Evolutionary conservation across 2,329 filamentous ascomycete genomes (phyloP), one percentile per base, ranked within the genome.

Genomic region (Aureobasidium zeae): DNA sequence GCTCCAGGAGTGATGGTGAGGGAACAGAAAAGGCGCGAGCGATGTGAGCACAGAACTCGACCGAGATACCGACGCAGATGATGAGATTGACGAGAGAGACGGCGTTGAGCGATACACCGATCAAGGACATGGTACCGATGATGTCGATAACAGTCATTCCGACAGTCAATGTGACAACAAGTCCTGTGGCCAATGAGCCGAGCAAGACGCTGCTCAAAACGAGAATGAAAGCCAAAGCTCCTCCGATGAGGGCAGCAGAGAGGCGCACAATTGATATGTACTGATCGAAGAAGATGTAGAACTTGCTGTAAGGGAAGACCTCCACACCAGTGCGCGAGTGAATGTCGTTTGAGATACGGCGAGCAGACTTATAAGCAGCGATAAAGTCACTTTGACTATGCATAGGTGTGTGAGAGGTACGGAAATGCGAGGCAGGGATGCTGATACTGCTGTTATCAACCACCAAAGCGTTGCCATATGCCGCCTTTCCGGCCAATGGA

Each of bases 271-370:
- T 96, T 46, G 76, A 77, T 5, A 86, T 75, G 58, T 98, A 98
- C 61, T 96, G 91, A 60, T 98, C 91, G 61, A 98, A 98, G 74
- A 96, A 98, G 61, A 98, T 88, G 68, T 98, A 98, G 62, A 94
- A 94, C 48, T 95, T 81, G 53, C 86, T 93, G 68, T 98, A 98
- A 0, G 91, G 86, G 72, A 98, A 98, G 3, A 98, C 81, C 17
- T 91, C 80, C 16, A 85, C 77, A 4, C 79, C 76, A 4, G 87
- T 88, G 39, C 74, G 71, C 42, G 74, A 64, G 11, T 74, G 81
- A 39, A 98, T 80, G 20, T 83, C 81, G 10, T 78, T 67, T 0
- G 89, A 80, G 50, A 98, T 94, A 48, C 91, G 84, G 13, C 89
- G 83, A 3, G 91, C 91, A 1, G 89, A 78, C 4, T 82, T 79